Evolutionary conservation across 306 rosid species (phyloP), one percentile per base, ranked within the genome.

Genomic region (Sophora flavescens): DNA sequence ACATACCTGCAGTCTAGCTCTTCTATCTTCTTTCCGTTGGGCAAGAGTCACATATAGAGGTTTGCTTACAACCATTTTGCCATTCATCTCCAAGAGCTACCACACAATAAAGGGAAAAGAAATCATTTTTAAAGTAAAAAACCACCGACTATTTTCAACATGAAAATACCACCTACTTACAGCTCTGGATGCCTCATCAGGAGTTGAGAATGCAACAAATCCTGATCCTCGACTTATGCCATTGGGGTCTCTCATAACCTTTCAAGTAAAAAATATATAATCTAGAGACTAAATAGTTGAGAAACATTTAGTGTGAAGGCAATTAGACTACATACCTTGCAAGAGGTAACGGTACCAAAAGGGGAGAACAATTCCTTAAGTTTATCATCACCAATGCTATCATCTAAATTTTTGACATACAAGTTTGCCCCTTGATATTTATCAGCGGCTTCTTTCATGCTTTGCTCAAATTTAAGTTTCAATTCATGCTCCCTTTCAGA

Each of bases 41-140:
- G 99, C 99, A 54, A 86, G 96, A 72, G 99, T 97, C 82, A 96
- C 99, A 86, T 92, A 96, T 8, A 96, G 91, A 75, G 99, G 99
- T 72, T 96, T 96, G 89, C 89, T 91, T 63, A 81, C 91, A 47
- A 96, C 76, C 93, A 96, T 96, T 78, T 92, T 92, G 2, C 98
- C 97, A 79, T 92, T 96, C 99, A 96, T 92, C 84, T 96, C 99
- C 84, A 50, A 17, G 13, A 92, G 97, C 99, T 96, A 82, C 33
- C 57, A 76, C 68, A 44, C 5, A 38, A 74, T 17, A 18, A 47
- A 69, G 10, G 59, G 16, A n/a, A 36, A 5, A 48, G 52, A 35
- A 39, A 22, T 52, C 39, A 68, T 13, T 36, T 48, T 22, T 39
- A 52, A 54, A 52, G 38, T 22, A 15, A 42, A 12, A 30, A 16